Conservation (phyloP, 1,139 yeast species). For the Suhomyces kunorum region DNA sequence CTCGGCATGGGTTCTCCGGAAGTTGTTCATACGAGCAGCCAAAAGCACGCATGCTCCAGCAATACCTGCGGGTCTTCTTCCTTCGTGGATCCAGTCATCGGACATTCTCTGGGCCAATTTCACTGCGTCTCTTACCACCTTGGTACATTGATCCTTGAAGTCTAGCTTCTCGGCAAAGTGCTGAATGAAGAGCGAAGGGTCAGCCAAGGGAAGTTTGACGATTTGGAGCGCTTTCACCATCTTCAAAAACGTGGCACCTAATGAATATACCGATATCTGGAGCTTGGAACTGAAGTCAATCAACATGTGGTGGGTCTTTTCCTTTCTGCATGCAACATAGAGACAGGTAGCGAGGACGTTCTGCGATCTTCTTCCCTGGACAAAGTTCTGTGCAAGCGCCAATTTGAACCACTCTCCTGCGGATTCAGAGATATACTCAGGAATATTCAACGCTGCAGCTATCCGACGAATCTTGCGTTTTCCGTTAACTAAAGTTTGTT, state of each 20-base stretch:
- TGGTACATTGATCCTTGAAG: conserved; percentile 68
- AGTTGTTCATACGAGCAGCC: conserved; percentile 96
- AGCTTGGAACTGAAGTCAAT: conserved; percentile 90
- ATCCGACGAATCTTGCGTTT: conserved; percentile 73
- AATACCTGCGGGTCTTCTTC: conserved; percentile 96
- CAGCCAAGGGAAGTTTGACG: conserved; percentile 78
- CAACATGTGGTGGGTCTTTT: conserved; percentile 89
- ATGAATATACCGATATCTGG: conserved; percentile 87
- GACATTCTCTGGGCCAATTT: conserved; percentile 88
- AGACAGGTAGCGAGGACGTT: conserved; percentile 94
- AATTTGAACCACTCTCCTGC: conserved; percentile 87
- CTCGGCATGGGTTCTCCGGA: conserved; percentile 88
- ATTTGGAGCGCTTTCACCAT: conserved; percentile 83
- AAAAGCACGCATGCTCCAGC: conserved; percentile 94
- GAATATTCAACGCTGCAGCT: conserved; percentile 75
- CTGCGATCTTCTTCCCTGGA: conserved; percentile 92
- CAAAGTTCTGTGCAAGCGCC: conserved; percentile 84
- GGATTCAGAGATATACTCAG: conserved; percentile 81
- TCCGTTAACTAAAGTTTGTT: conserved; percentile 84
- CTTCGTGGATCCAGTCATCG: conserved; percentile 93
- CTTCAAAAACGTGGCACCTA: conserved; percentile 93
- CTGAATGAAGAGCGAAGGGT: conserved; percentile 89
- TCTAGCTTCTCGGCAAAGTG: conserved; percentile 88
- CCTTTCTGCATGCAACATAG: conserved; percentile 90
- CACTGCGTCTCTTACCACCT: conserved; percentile 84